Evolutionary conservation across 2,329 filamentous ascomycete genomes (phyloP), one percentile per base, ranked within the genome.

Genomic region (Sporothrix sp.): DNA sequence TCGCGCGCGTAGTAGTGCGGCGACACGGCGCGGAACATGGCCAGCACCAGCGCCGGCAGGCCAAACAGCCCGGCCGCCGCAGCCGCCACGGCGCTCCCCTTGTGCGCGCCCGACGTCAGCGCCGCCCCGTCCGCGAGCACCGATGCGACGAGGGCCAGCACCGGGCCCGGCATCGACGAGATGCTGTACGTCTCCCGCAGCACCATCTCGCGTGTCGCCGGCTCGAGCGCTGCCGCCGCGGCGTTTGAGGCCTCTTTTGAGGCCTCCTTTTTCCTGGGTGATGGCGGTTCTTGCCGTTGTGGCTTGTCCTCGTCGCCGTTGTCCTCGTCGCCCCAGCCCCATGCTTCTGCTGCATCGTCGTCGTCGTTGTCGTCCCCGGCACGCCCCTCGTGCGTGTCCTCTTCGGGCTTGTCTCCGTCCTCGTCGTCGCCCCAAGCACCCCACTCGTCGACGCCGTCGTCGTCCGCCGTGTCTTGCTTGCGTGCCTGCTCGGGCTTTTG

Each of bases 181-280:
- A 95, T 85, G 52, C 82, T 86, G 65, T 95, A 98, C 1, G 78
- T 85, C 67, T 98, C 93, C 54, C 76, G 85, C 39, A 97, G 68
- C 0, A 86, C 85, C 53, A 97, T 69, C 62, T 93, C 85, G 50
- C 80, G 73, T 56, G 33, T 47, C 37, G 27, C 23, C 4, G 35
- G 10, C 13, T 33, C 32, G 23, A 23, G 25, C 4, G 28, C 7
- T 16, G 14, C 14, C n/a, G 25, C 2, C 20, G n/a, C 13, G 43
- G 27, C 3, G 23, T n/a, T n/a, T n/a, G n/a, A n/a, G n/a, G n/a
- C n/a, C n/a, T n/a, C 13, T 30, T 42, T 48, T 30, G 52, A 54
- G 2, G n/a, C 23, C 23, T 37, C 28, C 25, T 48, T 44, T 37
- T 50, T 35, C 16, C 43, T 40, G 30, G 45, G 45, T 16, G 45